Base-by-base conservation (phyloP, 2,329 filamentous ascomycete species). In the Cylindrodendrum hubeiense region DNA sequence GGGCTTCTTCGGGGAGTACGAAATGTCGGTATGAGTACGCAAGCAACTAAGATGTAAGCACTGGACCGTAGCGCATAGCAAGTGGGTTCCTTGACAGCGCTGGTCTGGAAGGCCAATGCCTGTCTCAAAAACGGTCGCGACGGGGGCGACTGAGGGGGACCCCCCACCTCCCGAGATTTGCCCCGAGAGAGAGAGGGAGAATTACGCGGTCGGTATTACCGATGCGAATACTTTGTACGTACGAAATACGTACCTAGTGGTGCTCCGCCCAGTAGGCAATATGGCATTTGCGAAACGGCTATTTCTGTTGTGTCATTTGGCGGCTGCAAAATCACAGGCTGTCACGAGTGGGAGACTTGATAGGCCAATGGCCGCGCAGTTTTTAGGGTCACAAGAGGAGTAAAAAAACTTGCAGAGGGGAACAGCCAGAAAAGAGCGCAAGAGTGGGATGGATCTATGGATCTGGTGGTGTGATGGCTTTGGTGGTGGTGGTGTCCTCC, bases 111-210 rank as follows among this genome's bases (percentile, higher is more conserved):
- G 4, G 22, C 41, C 33, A 37, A 51, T 50, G 26, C 59, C 49
- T 44, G 33, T 19, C 54, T 50, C 47, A 39, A 41, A 33, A 49
- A 54, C 17, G 50, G 43, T 47, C 52, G 34, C 47, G 57, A 60
- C 37, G 53, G 58, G 58, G 22, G 19, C 17, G 19, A 49, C 21
- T 54, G 17, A 47, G 33, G n/a, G n/a, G n/a, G n/a, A n/a, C 10
- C 37, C 60, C 46, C 60, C 52, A 51, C 60, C 37, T 56, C 56
- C 60, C 60, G 52, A 41, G 26, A 51, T 56, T 52, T 34, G 30
- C 10, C 6, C 3, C 21, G 7, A 37, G 37, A 15, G 34, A 12
- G 28, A 39, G n/a, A n/a, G n/a, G 37, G 37, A 39, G 37, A 54
- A 39, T 24, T 52, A 51, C 49, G 30, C 19, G 19, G 49, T 9